Conservation (phyloP, 345 rosid genomes). For the Eucalyptus brandiana region DNA sequence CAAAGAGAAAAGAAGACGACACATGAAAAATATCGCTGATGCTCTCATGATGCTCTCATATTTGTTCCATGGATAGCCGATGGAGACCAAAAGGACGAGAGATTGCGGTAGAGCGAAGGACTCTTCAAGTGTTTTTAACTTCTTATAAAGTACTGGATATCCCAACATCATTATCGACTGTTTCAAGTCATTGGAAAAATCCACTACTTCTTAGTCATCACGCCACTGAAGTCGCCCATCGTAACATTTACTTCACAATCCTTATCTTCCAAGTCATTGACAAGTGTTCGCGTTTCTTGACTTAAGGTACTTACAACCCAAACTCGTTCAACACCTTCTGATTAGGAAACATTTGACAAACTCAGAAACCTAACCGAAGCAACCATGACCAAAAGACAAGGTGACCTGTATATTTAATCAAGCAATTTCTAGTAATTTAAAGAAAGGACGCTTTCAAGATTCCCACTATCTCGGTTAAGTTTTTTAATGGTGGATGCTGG, state of each 20-base stretch:
- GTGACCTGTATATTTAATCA: not conserved
- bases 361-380: not conserved
- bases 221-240: not conserved
- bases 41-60: not conserved
- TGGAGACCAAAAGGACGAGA: not conserved
- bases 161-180: not conserved
- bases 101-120: not conserved
- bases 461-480: not conserved
- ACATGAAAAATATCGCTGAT: not conserved
- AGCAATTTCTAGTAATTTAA: not conserved
- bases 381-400: not conserved
- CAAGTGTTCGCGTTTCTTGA: not conserved
- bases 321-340: not conserved
- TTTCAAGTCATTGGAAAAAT: not conserved
- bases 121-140: not conserved
- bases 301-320: not conserved
- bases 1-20: not conserved
- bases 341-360: not conserved
- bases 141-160: not conserved
- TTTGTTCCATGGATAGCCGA: conserved; percentile 12
- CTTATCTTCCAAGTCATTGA: not conserved
- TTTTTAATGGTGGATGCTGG: not conserved
- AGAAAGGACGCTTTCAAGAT: not conserved
- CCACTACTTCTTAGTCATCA: not conserved
- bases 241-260: too few species aligned